Evolutionary conservation across 352 stramenopile species (phyloP), one percentile per base, ranked within the genome.

Genomic region (Blastocystis sp.): DNA sequence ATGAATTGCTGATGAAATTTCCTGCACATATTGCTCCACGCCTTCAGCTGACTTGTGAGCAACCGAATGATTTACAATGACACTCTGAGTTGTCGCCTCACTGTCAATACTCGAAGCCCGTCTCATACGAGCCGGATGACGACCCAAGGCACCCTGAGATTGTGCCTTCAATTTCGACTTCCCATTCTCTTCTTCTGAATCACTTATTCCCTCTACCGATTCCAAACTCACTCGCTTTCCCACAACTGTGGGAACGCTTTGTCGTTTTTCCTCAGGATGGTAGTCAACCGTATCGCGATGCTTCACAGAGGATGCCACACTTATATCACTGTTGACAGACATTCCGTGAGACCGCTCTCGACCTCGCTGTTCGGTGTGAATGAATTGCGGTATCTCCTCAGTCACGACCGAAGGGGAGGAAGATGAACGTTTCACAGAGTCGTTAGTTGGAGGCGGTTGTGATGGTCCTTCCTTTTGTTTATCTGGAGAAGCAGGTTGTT

Each of bases 11-110:
- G 14, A 3, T 2, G 14, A n/a, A 49, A 80, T 32, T 24, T 29
- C 24, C 69, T 24, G 12, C 16, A 80, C 46, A 54, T 65, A 80
- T n/a, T 80, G 37, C 16, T 80, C 69, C 35, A 80, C 39, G 4
- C 35, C 24, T n/a, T 61, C 12, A 37, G 19, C 5, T 12, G 21
- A 39, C 69, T 63, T 29, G 46, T 61, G 14, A 32, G 39, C 11
- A 32, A 12, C 12, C 3, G 11, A 21, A 32, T 27, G 69, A 16
- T 61, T 80, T 12, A 80, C 52, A 12, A 80, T 63, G 27, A 80
- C 46, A 37, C 69, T 80, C 35, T 42, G 9, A 21, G 69, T 27
- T 27, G 69, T 80, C 43, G n/a, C 14, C 43, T 24, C 21, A 27
- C 35, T 58, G 42, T 80, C 69, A 6, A 80, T 61, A 54, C 69